Evolutionary conservation across 2,329 filamentous ascomycete species (phyloP).

Genomic region (Fusarium brachygibbosum): DNA sequence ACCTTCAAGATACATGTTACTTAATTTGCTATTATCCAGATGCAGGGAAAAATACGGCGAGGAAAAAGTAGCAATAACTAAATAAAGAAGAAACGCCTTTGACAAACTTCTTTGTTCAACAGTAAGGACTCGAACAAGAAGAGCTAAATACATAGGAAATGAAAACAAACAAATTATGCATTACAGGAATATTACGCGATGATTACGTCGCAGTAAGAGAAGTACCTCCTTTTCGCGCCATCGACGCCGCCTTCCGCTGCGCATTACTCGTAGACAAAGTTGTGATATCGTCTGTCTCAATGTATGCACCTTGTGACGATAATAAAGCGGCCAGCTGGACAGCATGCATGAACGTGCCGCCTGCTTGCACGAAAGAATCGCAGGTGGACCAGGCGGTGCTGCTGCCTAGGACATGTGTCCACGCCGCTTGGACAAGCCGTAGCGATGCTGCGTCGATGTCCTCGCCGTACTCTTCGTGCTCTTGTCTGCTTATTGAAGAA

Average conservation of each 20-base stretch:
- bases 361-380: conserved; percentile 11
- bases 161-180: conserved; percentile 9
- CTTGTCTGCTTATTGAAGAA: conserved; percentile 12
- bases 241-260: conserved; percentile 15
- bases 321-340: conserved; percentile 11
- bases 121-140: conserved; percentile 3
- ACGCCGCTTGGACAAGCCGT: conserved; percentile 9
- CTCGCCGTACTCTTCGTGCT: conserved; percentile 6
- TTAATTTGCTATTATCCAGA: too few relatives aligned
- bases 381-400: conserved; percentile 16
- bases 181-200: conserved; percentile 10
- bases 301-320: conserved; percentile 14
- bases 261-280: conserved; percentile 15
- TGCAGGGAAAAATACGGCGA: too few relatives aligned
- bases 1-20: too few relatives aligned
- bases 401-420: conserved; percentile 15
- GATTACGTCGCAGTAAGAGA: conserved; percentile 8
- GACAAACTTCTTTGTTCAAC: too few relatives aligned
- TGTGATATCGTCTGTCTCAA: conserved; percentile 15
- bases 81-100: too few relatives aligned
- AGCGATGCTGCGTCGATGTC: conserved; percentile 12
- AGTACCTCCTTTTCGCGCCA: conserved; percentile 6
- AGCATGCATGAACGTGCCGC: conserved; percentile 16
- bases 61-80: too few relatives aligned
- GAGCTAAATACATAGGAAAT: conserved; percentile 17